phyloP scores from a whole-genome alignment of 2,329 filamentous ascomycete genomes.

The Chaetomium sp. region DNA sequence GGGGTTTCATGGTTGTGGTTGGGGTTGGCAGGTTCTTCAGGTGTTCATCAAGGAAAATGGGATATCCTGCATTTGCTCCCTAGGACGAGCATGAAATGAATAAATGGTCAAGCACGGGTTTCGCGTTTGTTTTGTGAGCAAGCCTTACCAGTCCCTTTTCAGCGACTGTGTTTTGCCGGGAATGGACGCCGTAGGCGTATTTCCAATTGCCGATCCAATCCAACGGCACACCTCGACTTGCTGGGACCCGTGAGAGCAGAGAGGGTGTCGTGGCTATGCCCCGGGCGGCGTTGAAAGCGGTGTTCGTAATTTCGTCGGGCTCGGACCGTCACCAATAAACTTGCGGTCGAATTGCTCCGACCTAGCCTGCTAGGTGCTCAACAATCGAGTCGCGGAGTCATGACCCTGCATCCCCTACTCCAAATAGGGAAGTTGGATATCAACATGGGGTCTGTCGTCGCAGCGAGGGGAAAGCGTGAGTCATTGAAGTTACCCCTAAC shows the following conservation, averaged over 20 bases:
- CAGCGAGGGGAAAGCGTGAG: background rate
- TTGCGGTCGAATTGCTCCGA: background rate
- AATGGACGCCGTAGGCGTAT: constrained; percentile 10
- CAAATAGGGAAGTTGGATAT: constrained; percentile 24
- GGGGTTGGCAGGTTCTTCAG: constrained; percentile 58
- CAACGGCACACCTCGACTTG: background rate
- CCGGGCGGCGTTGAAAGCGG: background rate
- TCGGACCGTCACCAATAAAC: background rate
- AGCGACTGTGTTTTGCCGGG: constrained; percentile 12
- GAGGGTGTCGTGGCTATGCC: background rate
- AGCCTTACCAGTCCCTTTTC: constrained; percentile 14
- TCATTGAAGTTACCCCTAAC: constrained; percentile 7
- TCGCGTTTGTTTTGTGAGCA: constrained; percentile 27
- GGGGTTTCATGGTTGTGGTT: constrained; percentile 56
- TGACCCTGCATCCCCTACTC: constrained; percentile 18
- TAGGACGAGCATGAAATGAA: constrained; percentile 50
- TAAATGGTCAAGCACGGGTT: constrained; percentile 38
- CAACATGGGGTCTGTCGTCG: background rate
- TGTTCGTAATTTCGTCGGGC: background rate
- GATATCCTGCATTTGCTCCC: constrained; percentile 61
- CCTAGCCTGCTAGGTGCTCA: background rate
- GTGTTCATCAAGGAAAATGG: constrained; percentile 65
- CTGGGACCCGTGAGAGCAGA: background rate
- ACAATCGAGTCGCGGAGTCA: background rate
- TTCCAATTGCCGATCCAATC: background rate